Evolutionary conservation across 768 basidiomycete genomes (phyloP).

Genomic region (Clathrus columnatus): DNA sequence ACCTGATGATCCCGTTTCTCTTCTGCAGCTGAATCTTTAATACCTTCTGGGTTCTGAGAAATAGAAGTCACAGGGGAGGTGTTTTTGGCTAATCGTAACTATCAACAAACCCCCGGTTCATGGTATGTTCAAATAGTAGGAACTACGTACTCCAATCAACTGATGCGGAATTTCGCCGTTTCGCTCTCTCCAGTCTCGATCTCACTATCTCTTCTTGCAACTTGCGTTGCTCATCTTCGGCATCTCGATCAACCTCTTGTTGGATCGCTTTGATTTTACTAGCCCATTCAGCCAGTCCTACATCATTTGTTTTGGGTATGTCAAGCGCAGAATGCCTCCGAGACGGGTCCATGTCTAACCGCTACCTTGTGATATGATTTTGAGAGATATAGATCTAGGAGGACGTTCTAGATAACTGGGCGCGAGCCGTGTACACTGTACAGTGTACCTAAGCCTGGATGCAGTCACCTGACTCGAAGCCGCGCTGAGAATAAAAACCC

Average conservation of each 20-base stretch:
- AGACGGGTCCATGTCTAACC: no score
- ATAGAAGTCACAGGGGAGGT: neutral
- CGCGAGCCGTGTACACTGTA: no score
- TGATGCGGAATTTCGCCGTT: slow-evolving; percentile 25
- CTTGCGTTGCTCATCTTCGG: slow-evolving; percentile 65
- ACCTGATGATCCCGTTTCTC: slow-evolving; percentile 37
- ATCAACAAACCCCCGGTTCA: neutral
- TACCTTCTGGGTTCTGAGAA: slow-evolving; percentile 10
- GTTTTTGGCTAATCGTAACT: neutral
- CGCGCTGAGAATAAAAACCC: no score
- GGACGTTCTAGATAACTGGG: no score
- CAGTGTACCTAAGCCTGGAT: no score
- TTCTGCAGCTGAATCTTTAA: slow-evolving; percentile 16
- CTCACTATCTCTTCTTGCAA: slow-evolving; percentile 44
- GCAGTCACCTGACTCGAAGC: no score
- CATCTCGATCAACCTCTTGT: slow-evolving; percentile 72
- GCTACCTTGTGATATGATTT: no score
- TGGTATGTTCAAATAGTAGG: neutral
- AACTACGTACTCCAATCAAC: slow-evolving; percentile 10
- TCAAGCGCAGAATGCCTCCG: slow-evolving; percentile 12
- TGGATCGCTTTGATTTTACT: slow-evolving; percentile 73
- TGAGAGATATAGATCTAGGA: no score
- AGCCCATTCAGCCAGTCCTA: slow-evolving; percentile 73
- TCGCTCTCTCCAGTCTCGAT: slow-evolving; percentile 32
- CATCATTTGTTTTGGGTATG: slow-evolving; percentile 32